phyloP scores from a whole-genome alignment of 768 basidiomycete species.

The Tylopilus intermedius region DNA sequence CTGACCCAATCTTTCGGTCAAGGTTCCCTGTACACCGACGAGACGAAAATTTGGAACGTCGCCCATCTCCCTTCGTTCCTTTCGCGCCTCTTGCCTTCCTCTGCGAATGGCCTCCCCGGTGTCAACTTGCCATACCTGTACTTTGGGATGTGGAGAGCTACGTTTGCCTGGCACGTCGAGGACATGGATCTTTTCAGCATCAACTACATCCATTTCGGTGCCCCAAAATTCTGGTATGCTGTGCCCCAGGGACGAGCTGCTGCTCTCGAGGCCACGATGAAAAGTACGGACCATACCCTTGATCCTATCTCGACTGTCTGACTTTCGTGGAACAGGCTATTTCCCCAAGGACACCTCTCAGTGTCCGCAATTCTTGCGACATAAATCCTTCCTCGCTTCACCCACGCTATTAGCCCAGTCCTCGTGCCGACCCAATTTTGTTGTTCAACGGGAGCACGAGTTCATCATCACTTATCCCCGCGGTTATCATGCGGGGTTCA shows the following conservation, averaged over 20 bases:
- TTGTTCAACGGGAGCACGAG: conserved; percentile 92
- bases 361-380: conserved; percentile 92
- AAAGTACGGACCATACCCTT: conserved; percentile 44
- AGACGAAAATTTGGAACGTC: conserved; percentile 90
- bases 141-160: conserved; percentile 99
- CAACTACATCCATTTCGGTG: conserved; percentile 98
- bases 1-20: not conserved
- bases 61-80: conserved; percentile 83
- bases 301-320: not conserved
- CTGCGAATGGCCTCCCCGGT: conserved; percentile 74
- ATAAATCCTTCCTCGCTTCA: conserved; percentile 93
- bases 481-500: conserved; percentile 97
- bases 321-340: conserved; percentile 48
- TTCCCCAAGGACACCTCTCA: conserved; percentile 83
- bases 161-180: conserved; percentile 99
- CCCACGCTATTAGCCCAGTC: conserved; percentile 76
- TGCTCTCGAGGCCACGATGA: conserved; percentile 86
- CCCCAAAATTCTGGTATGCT: conserved; percentile 96
- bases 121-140: conserved; percentile 98
- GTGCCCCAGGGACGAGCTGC: conserved; percentile 81
- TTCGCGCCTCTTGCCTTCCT: conserved; percentile 67
- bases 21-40: conserved; percentile 70
- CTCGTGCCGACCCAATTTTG: conserved; percentile 75
- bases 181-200: conserved; percentile 99
- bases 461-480: conserved; percentile 94